A percentile compares a stretch with the other conserved stretches of the same genome.
Conservation (phyloP, 2,329 filamentous ascomycete species). For the Karstenula rhodostoma region DNA sequence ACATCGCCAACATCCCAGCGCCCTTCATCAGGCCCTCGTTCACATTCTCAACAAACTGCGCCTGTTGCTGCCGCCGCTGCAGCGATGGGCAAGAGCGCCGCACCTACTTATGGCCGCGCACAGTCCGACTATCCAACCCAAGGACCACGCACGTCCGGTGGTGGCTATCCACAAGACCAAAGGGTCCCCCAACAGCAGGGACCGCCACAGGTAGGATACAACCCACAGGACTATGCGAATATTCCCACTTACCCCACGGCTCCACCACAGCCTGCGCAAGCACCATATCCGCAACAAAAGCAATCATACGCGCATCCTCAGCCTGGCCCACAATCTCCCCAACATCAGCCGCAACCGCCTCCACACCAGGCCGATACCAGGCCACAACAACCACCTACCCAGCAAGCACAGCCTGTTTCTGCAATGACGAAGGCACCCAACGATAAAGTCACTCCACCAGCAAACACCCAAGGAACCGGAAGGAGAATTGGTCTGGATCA, state of each 20-base stretch:
- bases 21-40: slow-evolving; percentile 57
- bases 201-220: slow-evolving; percentile 70
- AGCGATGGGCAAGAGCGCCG: slow-evolving; percentile 53
- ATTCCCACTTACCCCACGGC: slow-evolving; percentile 48
- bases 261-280: slow-evolving; percentile 44
- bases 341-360: slow-evolving; percentile 60
- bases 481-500: slow-evolving; percentile 93
- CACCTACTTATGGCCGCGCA: slow-evolving; percentile 55
- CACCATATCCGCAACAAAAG: slow-evolving; percentile 45
- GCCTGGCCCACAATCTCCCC: slow-evolving; percentile 60
- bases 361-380: slow-evolving; percentile 53
- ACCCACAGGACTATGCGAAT: slow-evolving; percentile 76
- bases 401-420: slow-evolving; percentile 38
- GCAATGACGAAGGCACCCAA: slow-evolving; percentile 43
- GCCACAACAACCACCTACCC: slow-evolving; percentile 51
- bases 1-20: slow-evolving; percentile 58
- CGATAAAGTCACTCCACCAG: slow-evolving; percentile 71
- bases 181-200: slow-evolving; percentile 54
- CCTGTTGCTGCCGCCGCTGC: slow-evolving; percentile 58
- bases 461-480: slow-evolving; percentile 73
- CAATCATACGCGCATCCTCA: slow-evolving; percentile 42
- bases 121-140: slow-evolving; percentile 53
- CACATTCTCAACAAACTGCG: slow-evolving; percentile 57
- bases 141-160: slow-evolving; percentile 41
- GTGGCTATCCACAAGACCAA: slow-evolving; percentile 50